phyloP scores from a whole-genome alignment of 2,329 filamentous ascomycete genomes.

The Purpureocillium takamizusanense region DNA sequence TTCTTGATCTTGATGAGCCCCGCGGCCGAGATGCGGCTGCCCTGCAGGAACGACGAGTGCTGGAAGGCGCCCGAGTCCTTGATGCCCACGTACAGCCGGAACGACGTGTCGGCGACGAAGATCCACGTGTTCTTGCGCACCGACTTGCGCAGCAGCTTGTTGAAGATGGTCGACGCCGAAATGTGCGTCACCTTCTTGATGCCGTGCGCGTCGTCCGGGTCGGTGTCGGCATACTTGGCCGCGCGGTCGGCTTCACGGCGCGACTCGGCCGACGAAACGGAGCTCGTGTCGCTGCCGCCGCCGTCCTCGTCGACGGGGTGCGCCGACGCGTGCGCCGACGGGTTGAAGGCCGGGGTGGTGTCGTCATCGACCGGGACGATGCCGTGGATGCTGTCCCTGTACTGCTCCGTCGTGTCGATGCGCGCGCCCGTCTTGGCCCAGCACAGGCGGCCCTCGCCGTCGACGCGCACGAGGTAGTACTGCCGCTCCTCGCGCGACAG shows the following conservation, averaged over 20 bases:
- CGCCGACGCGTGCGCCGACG: conserved; percentile 10
- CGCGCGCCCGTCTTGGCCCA: conserved; percentile 77
- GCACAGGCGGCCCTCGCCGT: conserved; percentile 64
- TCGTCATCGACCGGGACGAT: conserved; percentile 58
- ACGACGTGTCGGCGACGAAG: conserved; percentile 80
- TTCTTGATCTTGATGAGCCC: conserved; percentile 80
- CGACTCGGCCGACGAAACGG: conserved; percentile 30
- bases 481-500: conserved; percentile 73
- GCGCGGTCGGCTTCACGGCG: conserved; percentile 50
- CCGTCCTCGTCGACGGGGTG: conserved; percentile 5
- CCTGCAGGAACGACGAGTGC: conserved; percentile 82
- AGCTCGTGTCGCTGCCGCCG: conserved; percentile 17
- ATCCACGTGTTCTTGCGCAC: conserved; percentile 90
- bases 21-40: conserved; percentile 70
- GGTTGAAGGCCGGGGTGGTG: conserved; percentile 43
- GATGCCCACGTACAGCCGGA: conserved; percentile 81
- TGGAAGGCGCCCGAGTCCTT: conserved; percentile 85
- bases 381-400: conserved; percentile 71
- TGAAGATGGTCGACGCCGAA: conserved; percentile 64
- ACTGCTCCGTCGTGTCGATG: conserved; percentile 68
- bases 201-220: conserved; percentile 52
- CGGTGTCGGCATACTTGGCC: conserved; percentile 56
- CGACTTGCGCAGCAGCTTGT: conserved; percentile 68
- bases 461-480: conserved; percentile 71
- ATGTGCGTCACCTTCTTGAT: conserved; percentile 49